Percentiles rank a stretch among this genome's conserved stretches.
These are phyloP conservation scores for Panaeolus cyanescens DNA, from an alignment of 768 basidiomycete genomes.

Conservation along the genomic window DNA sequence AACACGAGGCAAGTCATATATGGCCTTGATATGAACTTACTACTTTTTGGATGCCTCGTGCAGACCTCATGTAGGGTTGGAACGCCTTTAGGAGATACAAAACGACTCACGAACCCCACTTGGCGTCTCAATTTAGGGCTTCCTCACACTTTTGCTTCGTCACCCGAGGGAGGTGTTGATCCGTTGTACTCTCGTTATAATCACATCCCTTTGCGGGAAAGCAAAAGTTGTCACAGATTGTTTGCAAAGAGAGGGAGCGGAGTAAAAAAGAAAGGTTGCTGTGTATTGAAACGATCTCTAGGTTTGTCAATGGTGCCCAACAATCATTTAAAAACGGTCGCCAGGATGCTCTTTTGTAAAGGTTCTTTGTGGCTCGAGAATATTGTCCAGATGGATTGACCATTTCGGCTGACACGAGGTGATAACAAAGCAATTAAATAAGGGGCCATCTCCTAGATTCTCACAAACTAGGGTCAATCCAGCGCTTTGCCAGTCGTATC, in stretches of 20 bases:
- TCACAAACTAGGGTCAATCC: background rate
- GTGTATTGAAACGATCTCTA: background rate
- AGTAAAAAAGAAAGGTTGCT: background rate
- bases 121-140: background rate
- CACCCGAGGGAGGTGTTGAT: background rate
- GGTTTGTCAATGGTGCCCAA: background rate
- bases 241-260: background rate
- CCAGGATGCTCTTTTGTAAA: conserved; percentile 9
- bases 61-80: conserved; percentile 3
- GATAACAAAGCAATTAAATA: conserved; percentile 19
- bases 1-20: background rate
- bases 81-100: background rate
- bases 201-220: background rate
- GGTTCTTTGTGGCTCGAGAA: conserved; percentile 8
- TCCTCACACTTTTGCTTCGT: background rate
- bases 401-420: conserved; percentile 15
- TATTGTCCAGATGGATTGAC: background rate
- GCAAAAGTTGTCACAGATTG: background rate
- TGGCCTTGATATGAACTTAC: background rate
- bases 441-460: background rate
- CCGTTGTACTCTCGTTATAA: conserved; percentile 7
- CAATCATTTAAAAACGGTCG: background rate
- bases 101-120: background rate
- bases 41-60: conserved; percentile 3
- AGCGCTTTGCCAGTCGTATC: conserved; percentile 7